These are phyloP conservation scores for Hypoxylon subgilvum DNA, from an alignment of 495 filamentous ascomycete species.

Conservation along the genomic window DNA sequence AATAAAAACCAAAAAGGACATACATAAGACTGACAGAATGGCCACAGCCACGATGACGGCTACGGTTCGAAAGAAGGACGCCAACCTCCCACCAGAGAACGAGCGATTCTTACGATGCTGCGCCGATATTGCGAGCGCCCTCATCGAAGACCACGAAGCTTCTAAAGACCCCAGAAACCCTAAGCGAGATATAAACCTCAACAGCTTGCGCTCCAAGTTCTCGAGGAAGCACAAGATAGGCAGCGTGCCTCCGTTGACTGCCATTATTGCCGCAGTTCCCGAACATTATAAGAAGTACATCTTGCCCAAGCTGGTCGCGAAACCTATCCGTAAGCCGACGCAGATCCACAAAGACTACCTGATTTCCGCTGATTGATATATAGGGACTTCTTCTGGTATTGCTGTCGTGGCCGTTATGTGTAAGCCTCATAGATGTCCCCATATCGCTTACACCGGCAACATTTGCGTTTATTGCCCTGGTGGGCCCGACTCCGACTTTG, in stretches of 20 bases:
- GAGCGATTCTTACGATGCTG: slow-evolving; percentile 92
- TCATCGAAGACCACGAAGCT: slow-evolving; percentile 91
- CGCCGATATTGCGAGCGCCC: slow-evolving; percentile 88
- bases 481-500: slow-evolving; percentile 95
- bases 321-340: slow-evolving; percentile 78
- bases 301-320: slow-evolving; percentile 90
- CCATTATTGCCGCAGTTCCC: slow-evolving; percentile 95
- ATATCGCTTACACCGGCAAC: slow-evolving; percentile 96
- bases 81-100: slow-evolving; percentile 83
- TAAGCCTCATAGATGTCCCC: slow-evolving; percentile 96
- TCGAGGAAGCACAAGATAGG: slow-evolving; percentile 88
- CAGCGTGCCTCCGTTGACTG: slow-evolving; percentile 86
- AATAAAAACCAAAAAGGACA: no score
- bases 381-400: slow-evolving; percentile 90
- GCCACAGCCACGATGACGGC: slow-evolving; percentile 49
- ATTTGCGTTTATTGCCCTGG: slow-evolving; percentile 99
- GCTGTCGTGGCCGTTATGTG: slow-evolving; percentile 99
- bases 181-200: slow-evolving; percentile 89
- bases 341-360: background rate
- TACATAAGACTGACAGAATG: slow-evolving; percentile 38
- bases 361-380: slow-evolving; percentile 26
- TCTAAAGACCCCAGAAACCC: slow-evolving; percentile 71
- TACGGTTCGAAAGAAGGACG: slow-evolving; percentile 61
- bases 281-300: slow-evolving; percentile 99
- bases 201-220: slow-evolving; percentile 82